These are phyloP conservation scores for Cladobotryum protrusum DNA, from an alignment of 2,329 filamentous ascomycete species.

Conservation along the genomic window DNA sequence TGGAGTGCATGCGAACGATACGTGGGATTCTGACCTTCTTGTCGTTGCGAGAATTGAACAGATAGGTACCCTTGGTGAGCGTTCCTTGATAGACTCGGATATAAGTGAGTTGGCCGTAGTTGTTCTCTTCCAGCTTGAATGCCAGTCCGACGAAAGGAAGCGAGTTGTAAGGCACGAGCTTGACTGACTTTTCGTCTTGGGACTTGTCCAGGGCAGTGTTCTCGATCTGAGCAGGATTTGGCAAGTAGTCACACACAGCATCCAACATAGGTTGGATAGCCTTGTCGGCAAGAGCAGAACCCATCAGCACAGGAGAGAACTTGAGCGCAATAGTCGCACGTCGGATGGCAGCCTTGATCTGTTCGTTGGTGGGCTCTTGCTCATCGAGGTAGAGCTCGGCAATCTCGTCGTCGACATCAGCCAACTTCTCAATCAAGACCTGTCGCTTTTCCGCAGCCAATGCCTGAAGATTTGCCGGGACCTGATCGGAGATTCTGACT, in stretches of 20 bases:
- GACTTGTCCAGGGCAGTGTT: constrained; percentile 84
- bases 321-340: constrained; percentile 81
- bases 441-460: constrained; percentile 76
- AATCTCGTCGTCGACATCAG: constrained; percentile 96
- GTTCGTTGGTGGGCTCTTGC: constrained; percentile 65
- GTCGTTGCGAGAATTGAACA: constrained; percentile 89
- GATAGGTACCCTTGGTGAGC: constrained; percentile 78
- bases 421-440: constrained; percentile 86
- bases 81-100: constrained; percentile 96
- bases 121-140: constrained; percentile 98
- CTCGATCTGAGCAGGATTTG: constrained; percentile 82
- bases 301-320: constrained; percentile 95
- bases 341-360: constrained; percentile 90
- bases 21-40: constrained; percentile 96
- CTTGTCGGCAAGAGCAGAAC: constrained; percentile 90
- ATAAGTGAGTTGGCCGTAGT: constrained; percentile 96
- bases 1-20: constrained; percentile 98
- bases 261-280: constrained; percentile 95
- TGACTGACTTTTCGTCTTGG: constrained; percentile 70
- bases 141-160: constrained; percentile 91
- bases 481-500: constrained; percentile 68
- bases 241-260: constrained; percentile 91
- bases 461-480: constrained; percentile 72
- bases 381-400: constrained; percentile 93
- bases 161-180: constrained; percentile 87